A percentile compares a stretch with the other conserved stretches of the same genome.
Evolutionary conservation across 2,329 filamentous ascomycete species (phyloP).

Genomic region (Calonectria honghensis): DNA sequence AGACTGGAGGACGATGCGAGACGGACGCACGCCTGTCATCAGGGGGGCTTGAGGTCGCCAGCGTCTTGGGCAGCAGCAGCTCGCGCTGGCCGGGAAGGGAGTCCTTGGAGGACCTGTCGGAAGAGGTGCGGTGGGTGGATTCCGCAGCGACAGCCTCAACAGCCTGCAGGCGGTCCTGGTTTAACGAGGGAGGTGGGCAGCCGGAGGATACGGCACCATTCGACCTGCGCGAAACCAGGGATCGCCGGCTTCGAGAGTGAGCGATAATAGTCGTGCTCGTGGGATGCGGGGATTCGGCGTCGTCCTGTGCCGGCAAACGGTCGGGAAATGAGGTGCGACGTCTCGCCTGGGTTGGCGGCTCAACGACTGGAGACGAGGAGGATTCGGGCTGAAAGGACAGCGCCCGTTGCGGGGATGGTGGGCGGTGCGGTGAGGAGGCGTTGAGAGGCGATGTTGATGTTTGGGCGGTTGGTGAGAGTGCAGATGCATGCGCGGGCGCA

Average conservation of each 20-base stretch:
- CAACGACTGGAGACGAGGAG: constrained; percentile 45
- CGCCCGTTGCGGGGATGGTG: constrained; percentile 59
- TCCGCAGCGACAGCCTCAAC: constrained; percentile 54
- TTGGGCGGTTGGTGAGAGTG: constrained; percentile 37
- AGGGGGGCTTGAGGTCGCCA: constrained; percentile 61
- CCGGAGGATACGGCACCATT: constrained; percentile 58
- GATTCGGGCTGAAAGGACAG: constrained; percentile 59
- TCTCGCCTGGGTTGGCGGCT: constrained; percentile 50
- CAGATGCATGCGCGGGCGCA: constrained; percentile 39
- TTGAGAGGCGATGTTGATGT: constrained; percentile 39
- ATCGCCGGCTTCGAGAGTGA: constrained; percentile 61
- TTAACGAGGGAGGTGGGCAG: constrained; percentile 58
- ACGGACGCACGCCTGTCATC: constrained; percentile 69
- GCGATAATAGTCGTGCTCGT: constrained; percentile 53
- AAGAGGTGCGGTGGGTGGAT: constrained; percentile 45
- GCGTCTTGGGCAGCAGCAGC: constrained; percentile 67
- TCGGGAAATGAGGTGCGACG: constrained; percentile 54
- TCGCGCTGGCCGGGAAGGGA: constrained; percentile 66
- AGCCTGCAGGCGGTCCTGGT: constrained; percentile 58
- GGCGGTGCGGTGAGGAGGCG: constrained; percentile 46
- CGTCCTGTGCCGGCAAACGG: constrained; percentile 47
- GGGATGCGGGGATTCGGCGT: constrained; percentile 52
- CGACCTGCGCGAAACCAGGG: constrained; percentile 62
- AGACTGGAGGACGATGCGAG: constrained; percentile 68
- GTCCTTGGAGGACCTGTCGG: constrained; percentile 49